Evolutionary conservation across 306 rosid genomes (phyloP), one percentile per base, ranked within the genome.

Genomic region (Rosa multiflora): DNA sequence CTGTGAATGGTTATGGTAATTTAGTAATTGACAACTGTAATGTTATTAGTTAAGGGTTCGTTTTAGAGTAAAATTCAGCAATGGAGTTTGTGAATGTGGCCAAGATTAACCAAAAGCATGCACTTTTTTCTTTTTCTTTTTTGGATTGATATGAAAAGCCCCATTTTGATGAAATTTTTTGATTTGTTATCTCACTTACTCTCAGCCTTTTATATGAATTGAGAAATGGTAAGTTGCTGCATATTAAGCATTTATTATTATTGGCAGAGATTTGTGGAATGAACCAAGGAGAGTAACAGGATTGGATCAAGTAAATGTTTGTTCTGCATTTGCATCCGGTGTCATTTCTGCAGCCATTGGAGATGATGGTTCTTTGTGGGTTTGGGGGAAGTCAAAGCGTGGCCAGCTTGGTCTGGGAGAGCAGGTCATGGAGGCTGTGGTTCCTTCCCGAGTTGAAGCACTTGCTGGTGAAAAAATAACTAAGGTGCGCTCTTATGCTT

Each of bases 401-500:
- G 99, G 97, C 42, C 99, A 92, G 84, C 93, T 92, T 77, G 98
- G 97, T n/a, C 94, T 92, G 67, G 98, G 97, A 20, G 77, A 86
- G 67, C 78, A 82, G 29, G 58, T 88, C 72, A 80, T 69, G 5
- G 88, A 90, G 81, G 89, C 97, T 69, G 39, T 86, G 77, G 58
- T 72, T 26, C 98, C 99, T 55, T 78, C 92, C 67, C 84, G 84
- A 77, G 79, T 95, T 73, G 83, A 90, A 86, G 90, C 89, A 64
- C 91, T 95, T 58, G 82, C 94, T 3, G 86, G 89, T 64, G 89
- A 91, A 82, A 89, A 84, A 76, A 79, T 94, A 23, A 81, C 74
- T 10, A 94, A 92, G 97, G 99, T 94, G 78, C 73, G 75, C 62
- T 39, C 49, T 69, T 76, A 70, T 59, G 67, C 59, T 76, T 47